Percentiles rank a stretch among this genome's conserved stretches.
phyloP scores from a whole-genome alignment of 1,139 yeast species.

The Zygotorulaspora mrakii region DNA sequence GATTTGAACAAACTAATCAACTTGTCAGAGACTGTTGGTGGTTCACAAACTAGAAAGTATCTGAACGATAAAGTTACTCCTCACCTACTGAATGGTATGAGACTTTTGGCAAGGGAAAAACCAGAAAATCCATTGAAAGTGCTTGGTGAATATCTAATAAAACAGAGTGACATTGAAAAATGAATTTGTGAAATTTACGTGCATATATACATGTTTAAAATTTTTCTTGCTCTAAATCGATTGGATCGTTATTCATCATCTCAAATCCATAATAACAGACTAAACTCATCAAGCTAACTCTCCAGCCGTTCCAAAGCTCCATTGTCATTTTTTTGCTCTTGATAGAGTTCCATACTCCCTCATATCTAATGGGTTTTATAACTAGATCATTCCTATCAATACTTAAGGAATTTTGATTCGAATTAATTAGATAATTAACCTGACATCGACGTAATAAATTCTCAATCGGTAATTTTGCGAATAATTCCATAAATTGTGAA shows the following conservation, averaged over 20 bases:
- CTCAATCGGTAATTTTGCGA: slow-evolving; percentile 80
- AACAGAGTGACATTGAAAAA: slow-evolving; percentile 41
- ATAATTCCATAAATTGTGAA: slow-evolving; percentile 61
- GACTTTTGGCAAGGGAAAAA: slow-evolving; percentile 50
- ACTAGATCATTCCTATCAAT: slow-evolving; percentile 44
- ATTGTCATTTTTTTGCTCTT: slow-evolving; percentile 39
- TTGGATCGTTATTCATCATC: slow-evolving; percentile 51
- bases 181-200: no score
- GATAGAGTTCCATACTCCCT: slow-evolving; percentile 49
- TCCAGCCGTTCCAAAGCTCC: slow-evolving; percentile 86
- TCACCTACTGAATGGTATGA: slow-evolving; percentile 64
- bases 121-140: slow-evolving; percentile 69
- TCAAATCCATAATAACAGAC: slow-evolving; percentile 82
- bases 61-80: slow-evolving; percentile 69
- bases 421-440: slow-evolving; percentile 50
- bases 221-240: slow-evolving; percentile 42
- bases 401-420: slow-evolving; percentile 33
- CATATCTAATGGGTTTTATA: slow-evolving; percentile 51
- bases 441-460: slow-evolving; percentile 83
- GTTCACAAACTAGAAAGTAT: slow-evolving; percentile 76
- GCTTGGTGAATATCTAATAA: slow-evolving; percentile 68
- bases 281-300: slow-evolving; percentile 74
- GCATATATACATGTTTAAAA: slow-evolving; percentile 26
- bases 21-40: slow-evolving; percentile 62
- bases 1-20: slow-evolving; percentile 18